Evolutionary conservation across 2,329 filamentous ascomycete species (phyloP).

Genomic region (Calonectria pseudoreteaudii): DNA sequence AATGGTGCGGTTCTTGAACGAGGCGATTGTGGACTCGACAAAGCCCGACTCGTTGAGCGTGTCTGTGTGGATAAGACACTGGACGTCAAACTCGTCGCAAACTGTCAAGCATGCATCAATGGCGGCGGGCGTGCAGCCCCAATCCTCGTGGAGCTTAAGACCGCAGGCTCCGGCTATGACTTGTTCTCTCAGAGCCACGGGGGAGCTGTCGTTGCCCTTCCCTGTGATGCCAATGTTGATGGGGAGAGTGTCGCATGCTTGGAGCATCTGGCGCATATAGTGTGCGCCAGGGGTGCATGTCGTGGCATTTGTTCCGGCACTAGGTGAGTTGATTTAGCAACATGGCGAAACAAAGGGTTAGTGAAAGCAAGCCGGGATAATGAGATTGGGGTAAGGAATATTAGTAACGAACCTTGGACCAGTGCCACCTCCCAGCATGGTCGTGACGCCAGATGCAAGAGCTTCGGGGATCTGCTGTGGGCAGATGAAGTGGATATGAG

Average conservation of each 20-base stretch:
- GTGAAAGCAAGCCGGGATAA: background rate
- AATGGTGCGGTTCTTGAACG: conserved; percentile 88
- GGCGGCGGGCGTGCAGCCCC: conserved; percentile 90
- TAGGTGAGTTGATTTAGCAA: conserved; percentile 46
- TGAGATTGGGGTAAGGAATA: background rate
- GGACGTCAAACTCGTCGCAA: conserved; percentile 91
- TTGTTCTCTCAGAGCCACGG: conserved; percentile 80
- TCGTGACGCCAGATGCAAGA: conserved; percentile 87
- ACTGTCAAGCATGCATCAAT: conserved; percentile 89
- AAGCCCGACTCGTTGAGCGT: conserved; percentile 98
- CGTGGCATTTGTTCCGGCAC: conserved; percentile 89
- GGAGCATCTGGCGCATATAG: conserved; percentile 89
- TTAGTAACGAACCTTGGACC: conserved; percentile 76
- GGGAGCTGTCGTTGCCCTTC: conserved; percentile 89
- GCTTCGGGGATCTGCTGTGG: conserved; percentile 90
- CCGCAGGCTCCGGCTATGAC: conserved; percentile 86
- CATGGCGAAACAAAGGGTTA: background rate
- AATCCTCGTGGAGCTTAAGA: conserved; percentile 95
- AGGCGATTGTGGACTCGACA: conserved; percentile 88
- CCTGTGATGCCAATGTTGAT: conserved; percentile 92
- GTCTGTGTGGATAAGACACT: conserved; percentile 95
- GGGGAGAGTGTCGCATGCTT: conserved; percentile 84
- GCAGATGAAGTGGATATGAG: conserved; percentile 95
- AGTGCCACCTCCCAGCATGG: conserved; percentile 89
- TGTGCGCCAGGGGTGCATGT: conserved; percentile 91